phyloP scores from a whole-genome alignment of 768 basidiomycete genomes.

The Leccinum subtestaceum region DNA sequence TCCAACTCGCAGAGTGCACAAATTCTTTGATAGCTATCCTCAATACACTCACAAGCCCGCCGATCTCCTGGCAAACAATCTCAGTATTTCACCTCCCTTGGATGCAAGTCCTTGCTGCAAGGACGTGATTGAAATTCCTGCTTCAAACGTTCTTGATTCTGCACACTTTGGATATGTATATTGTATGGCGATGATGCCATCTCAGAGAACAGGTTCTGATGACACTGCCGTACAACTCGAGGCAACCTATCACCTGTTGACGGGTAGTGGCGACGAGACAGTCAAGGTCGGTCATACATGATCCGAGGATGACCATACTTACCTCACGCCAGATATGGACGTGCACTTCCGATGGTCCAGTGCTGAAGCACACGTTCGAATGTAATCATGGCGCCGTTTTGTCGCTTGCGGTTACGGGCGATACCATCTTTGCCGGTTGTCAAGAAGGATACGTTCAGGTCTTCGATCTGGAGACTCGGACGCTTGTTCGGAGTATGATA shows the following conservation, averaged over 20 bases:
- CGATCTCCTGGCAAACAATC: slow-evolving; percentile 65
- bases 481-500: slow-evolving; percentile 81
- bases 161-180: slow-evolving; percentile 97
- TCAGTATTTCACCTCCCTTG: slow-evolving; percentile 33
- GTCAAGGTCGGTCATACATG: slow-evolving; percentile 61
- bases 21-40: slow-evolving; percentile 91
- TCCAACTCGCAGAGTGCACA: slow-evolving; percentile 60
- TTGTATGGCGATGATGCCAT: slow-evolving; percentile 60
- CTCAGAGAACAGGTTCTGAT: slow-evolving; percentile 37
- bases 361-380: slow-evolving; percentile 61
- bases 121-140: slow-evolving; percentile 50
- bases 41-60: slow-evolving; percentile 65
- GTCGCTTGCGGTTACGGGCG: slow-evolving; percentile 69
- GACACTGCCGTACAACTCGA: slow-evolving; percentile 24
- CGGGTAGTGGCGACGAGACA: slow-evolving; percentile 88
- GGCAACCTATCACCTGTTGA: slow-evolving; percentile 54
- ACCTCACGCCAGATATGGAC: slow-evolving; percentile 57
- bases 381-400: slow-evolving; percentile 79
- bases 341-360: slow-evolving; percentile 45
- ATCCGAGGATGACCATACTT: neutral
- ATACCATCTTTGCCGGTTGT: slow-evolving; percentile 88
- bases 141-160: slow-evolving; percentile 73
- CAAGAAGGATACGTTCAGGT: slow-evolving; percentile 93
- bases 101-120: slow-evolving; percentile 23
- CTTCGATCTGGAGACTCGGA: slow-evolving; percentile 87